These are phyloP conservation scores for Cladosporium sp. DNA, from an alignment of 2,329 filamentous ascomycete species.

Conservation along the genomic window DNA sequence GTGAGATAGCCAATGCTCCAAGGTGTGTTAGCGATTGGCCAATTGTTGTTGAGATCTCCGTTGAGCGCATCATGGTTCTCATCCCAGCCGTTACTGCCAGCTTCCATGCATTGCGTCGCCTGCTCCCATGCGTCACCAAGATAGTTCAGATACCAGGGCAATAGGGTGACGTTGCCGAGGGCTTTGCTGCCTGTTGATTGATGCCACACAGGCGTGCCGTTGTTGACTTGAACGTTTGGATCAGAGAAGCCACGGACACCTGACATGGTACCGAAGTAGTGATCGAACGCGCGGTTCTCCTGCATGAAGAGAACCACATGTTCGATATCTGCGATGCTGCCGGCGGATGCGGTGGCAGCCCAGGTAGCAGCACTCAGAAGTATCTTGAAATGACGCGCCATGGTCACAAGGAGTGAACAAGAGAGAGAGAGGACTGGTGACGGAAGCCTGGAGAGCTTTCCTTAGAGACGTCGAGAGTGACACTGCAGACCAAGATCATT, in stretches of 20 bases:
- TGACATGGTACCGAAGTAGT: constrained; percentile 27
- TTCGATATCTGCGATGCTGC: constrained; percentile 43
- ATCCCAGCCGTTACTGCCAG: constrained; percentile 50
- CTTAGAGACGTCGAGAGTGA: too few species aligned
- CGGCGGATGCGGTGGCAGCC: constrained; percentile 13
- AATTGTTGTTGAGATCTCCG: constrained; percentile 49
- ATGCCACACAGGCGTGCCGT: constrained; percentile 38
- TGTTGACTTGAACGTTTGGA: constrained; percentile 40
- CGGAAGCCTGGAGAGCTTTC: too few species aligned
- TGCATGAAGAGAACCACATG: constrained; percentile 58
- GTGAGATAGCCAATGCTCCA: constrained; percentile 52
- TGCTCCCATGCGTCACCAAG: constrained; percentile 44
- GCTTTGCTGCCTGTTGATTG: constrained; percentile 42
- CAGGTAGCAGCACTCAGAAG: constrained; percentile 2
- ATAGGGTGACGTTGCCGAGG: constrained; percentile 29
- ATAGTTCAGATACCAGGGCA: constrained; percentile 55
- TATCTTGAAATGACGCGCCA: neutral
- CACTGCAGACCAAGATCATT: too few species aligned
- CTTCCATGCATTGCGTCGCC: constrained; percentile 52
- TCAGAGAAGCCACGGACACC: constrained; percentile 52
- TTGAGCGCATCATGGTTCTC: constrained; percentile 52
- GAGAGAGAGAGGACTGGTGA: too few species aligned
- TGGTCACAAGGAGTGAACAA: too few species aligned
- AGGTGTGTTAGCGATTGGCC: constrained; percentile 52
- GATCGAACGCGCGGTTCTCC: constrained; percentile 43